phyloP scores from a whole-genome alignment of 495 filamentous ascomycete species.

The Aspergillus nanangensis region DNA sequence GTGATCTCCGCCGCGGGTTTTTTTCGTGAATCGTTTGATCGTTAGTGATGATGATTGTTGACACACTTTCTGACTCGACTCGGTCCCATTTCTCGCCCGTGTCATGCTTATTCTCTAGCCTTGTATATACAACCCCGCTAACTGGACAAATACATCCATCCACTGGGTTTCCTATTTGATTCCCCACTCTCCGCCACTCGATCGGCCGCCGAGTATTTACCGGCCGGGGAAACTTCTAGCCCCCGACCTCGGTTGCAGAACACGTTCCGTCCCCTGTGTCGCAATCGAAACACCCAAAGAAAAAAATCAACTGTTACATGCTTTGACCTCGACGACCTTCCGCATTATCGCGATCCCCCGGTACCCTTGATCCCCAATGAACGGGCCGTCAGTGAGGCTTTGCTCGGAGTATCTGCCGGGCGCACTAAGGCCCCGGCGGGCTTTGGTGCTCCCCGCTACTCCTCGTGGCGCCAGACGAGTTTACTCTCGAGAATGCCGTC shows the following conservation, averaged over 20 bases:
- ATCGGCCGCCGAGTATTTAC: conserved; percentile 6
- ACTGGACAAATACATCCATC: too few species aligned
- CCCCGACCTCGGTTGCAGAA: background rate
- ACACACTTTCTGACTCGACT: background rate
- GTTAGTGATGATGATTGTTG: background rate
- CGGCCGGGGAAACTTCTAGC: conserved; percentile 1
- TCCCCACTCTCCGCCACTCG: conserved; percentile 5
- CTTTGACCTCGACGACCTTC: too few species aligned
- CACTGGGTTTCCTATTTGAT: background rate
- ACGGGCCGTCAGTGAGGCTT: conserved; percentile 27
- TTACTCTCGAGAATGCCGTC: conserved; percentile 9
- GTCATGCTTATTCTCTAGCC: background rate
- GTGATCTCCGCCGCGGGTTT: conserved; percentile 10
- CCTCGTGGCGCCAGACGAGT: conserved; percentile 13
- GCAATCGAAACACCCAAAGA: background rate
- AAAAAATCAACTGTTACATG: background rate
- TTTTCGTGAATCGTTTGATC: too few species aligned
- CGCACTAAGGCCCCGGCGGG: conserved; percentile 23
- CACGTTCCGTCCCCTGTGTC: too few species aligned
- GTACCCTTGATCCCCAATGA: conserved; percentile 25
- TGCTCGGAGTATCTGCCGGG: conserved; percentile 30
- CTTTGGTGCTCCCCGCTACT: conserved; percentile 12
- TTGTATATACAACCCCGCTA: conserved; percentile 1
- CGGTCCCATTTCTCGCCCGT: background rate
- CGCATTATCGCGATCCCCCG: too few species aligned